phyloP scores from a whole-genome alignment of 2,329 filamentous ascomycete species.

The Dendrostoma leiphaemia region DNA sequence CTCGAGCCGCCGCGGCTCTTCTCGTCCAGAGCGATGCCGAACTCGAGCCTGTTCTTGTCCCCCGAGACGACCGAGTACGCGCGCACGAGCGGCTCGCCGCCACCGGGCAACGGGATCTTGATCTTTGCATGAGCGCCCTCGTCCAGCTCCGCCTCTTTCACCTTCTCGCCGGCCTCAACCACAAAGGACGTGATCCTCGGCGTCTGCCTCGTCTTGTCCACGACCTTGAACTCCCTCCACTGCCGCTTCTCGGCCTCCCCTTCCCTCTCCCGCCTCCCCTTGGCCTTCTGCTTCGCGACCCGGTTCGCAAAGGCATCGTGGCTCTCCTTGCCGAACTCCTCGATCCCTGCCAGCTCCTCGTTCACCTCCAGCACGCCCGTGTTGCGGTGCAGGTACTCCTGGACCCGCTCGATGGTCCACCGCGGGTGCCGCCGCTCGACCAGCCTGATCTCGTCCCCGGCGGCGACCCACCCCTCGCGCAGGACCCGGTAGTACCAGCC shows the following conservation, averaged over 20 bases:
- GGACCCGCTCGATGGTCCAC: conserved; percentile 63
- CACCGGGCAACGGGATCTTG: conserved; percentile 35
- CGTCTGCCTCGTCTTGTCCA: conserved; percentile 51
- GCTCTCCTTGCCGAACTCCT: conserved; percentile 48
- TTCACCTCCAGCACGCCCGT: conserved; percentile 50
- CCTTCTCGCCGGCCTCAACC: conserved; percentile 42
- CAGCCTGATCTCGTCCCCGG: conserved; percentile 56
- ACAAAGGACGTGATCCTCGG: conserved; percentile 48
- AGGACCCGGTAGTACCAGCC: conserved; percentile 67
- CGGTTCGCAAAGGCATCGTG: conserved; percentile 46
- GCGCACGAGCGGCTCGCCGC: conserved; percentile 51
- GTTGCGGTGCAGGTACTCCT: conserved; percentile 60
- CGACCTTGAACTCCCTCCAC: conserved; percentile 48
- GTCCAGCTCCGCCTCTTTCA: conserved; percentile 30
- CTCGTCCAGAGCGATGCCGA: conserved; percentile 57
- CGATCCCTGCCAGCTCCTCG: conserved; percentile 48
- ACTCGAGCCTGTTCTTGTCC: conserved; percentile 46
- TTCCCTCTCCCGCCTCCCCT: conserved; percentile 23
- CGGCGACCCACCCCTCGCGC: conserved; percentile 49
- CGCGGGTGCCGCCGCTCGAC: conserved; percentile 52
- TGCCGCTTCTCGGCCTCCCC: conserved; percentile 22
- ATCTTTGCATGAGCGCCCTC: conserved; percentile 56
- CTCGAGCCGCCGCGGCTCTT: conserved; percentile 58
- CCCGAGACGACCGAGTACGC: conserved; percentile 61
- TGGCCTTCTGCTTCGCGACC: conserved; percentile 42